Percentiles rank a stretch among this genome's conserved stretches.
phyloP scores from a whole-genome alignment of 805 yeast genomes.

The Yarrowia deformans region DNA sequence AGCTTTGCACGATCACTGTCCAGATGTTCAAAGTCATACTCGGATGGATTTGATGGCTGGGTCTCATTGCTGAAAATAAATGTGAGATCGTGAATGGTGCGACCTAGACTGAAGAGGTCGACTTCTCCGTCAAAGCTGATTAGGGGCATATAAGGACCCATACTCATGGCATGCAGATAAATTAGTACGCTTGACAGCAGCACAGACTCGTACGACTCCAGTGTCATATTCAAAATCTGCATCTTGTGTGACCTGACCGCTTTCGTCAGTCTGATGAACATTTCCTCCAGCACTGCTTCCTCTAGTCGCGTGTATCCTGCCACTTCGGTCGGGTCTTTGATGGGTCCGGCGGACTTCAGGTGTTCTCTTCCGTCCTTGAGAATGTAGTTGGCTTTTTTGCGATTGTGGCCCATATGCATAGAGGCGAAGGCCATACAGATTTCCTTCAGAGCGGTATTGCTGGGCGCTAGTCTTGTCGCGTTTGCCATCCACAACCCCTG shows the following conservation, averaged over 20 bases:
- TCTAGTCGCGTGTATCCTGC: constrained; percentile 8
- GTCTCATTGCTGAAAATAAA: neutral
- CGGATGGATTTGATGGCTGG: neutral
- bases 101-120: neutral
- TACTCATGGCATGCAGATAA: constrained; percentile 9
- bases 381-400: neutral
- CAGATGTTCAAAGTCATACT: neutral
- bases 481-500: constrained; percentile 25
- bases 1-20: neutral
- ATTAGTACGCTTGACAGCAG: constrained; percentile 8
- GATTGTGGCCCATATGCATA: constrained; percentile 26
- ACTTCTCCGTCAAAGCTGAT: constrained; percentile 12
- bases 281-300: constrained; percentile 4
- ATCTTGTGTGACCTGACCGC: constrained; percentile 2
- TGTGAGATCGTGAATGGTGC: neutral
- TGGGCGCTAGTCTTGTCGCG: neutral
- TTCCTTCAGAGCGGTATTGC: constrained; percentile 5
- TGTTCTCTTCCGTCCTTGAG: neutral
- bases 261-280: neutral
- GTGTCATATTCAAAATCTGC: neutral
- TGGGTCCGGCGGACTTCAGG: neutral
- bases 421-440: constrained; percentile 22
- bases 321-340: neutral
- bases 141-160: constrained; percentile 8
- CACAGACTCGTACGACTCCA: constrained; percentile 2